phyloP scores from a whole-genome alignment of 179 eudicot genomes.

The Carnegiea gigantea region DNA sequence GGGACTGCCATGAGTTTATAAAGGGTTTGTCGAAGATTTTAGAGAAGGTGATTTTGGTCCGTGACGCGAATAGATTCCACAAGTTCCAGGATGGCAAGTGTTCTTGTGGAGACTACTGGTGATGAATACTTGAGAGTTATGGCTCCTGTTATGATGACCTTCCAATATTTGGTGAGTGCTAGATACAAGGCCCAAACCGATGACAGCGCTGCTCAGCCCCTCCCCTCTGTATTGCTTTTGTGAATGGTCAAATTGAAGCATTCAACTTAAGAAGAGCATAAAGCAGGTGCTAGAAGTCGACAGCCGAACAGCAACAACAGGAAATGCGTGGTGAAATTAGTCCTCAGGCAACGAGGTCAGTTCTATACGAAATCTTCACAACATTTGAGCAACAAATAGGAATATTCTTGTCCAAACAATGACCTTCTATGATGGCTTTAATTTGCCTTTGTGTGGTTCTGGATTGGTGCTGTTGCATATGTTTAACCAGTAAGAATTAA shows the following conservation, averaged over 20 bases:
- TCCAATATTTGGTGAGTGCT: too few species aligned
- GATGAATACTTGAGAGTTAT: constrained; percentile 15
- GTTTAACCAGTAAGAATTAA: too few species aligned
- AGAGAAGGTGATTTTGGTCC: constrained; percentile 58
- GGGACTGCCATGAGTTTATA: constrained; percentile 81
- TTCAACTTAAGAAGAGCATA: neutral
- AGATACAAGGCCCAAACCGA: too few species aligned
- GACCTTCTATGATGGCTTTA: neutral
- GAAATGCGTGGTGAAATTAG: neutral
- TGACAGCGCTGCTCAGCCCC: neutral
- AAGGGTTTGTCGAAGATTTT: constrained; percentile 72
- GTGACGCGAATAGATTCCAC: constrained; percentile 86
- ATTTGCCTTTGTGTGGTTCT: neutral
- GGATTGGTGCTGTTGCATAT: too few species aligned
- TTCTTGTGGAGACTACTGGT: constrained; percentile 84
- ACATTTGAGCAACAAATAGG: neutral
- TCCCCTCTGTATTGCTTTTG: neutral
- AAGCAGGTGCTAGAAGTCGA: too few species aligned
- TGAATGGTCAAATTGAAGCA: neutral
- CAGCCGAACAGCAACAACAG: neutral
- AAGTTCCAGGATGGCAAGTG: constrained; percentile 67
- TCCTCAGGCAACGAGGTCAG: neutral
- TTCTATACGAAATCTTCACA: neutral
- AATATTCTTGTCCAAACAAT: neutral
- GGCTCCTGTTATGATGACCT: too few species aligned